Conservation (phyloP, 208 protist genomes). For the Crithidia expoeki region DNA sequence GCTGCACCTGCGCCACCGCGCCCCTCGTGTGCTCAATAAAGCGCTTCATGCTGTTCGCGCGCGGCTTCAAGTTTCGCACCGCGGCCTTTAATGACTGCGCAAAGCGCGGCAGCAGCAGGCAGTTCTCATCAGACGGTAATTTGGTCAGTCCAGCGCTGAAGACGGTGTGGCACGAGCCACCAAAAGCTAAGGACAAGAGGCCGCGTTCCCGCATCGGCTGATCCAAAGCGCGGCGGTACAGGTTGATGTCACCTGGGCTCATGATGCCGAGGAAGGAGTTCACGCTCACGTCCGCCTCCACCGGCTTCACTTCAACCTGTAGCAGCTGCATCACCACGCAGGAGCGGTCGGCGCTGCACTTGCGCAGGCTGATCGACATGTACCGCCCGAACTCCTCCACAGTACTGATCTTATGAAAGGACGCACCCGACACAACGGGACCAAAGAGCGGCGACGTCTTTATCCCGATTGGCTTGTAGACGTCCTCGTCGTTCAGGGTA, state of each 20-base stretch:
- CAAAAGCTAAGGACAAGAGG: slow-evolving; percentile 35
- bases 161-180: slow-evolving; percentile 44
- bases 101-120: slow-evolving; percentile 32
- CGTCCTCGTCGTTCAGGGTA: slow-evolving; percentile 32
- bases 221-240: slow-evolving; percentile 35
- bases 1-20: slow-evolving; percentile 26
- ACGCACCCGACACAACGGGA: slow-evolving; percentile 27
- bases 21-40: slow-evolving; percentile 32
- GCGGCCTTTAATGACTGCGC: slow-evolving; percentile 23
- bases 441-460: slow-evolving; percentile 41
- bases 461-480: slow-evolving; percentile 30
- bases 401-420: slow-evolving; percentile 31
- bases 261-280: slow-evolving; percentile 37
- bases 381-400: slow-evolving; percentile 33
- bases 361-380: slow-evolving; percentile 39
- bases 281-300: slow-evolving; percentile 39
- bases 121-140: slow-evolving; percentile 42
- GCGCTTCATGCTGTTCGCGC: slow-evolving; percentile 40
- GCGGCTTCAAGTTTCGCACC: slow-evolving; percentile 31
- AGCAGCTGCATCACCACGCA: slow-evolving; percentile 51
- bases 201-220: slow-evolving; percentile 30
- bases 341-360: slow-evolving; percentile 43
- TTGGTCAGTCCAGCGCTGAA: slow-evolving; percentile 33
- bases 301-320: slow-evolving; percentile 31
- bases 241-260: slow-evolving; percentile 33